These are phyloP conservation scores for Talaromyces sp. DNA, from an alignment of 2,329 filamentous ascomycete genomes.

Conservation along the genomic window DNA sequence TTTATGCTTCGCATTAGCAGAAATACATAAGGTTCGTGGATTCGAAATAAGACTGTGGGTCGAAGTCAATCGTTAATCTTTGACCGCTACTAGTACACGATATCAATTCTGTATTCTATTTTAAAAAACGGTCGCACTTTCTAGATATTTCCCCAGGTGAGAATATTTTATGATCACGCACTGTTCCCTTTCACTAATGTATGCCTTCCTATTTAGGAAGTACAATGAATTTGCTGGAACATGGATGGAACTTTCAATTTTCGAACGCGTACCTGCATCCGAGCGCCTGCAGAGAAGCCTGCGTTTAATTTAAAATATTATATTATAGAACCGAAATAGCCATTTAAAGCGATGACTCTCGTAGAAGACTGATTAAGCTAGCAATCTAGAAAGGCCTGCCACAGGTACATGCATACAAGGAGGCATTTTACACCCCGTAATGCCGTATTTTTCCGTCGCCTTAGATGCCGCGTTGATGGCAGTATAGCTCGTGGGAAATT, in stretches of 20 bases:
- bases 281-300: not conserved
- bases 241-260: not conserved
- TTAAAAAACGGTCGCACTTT: not conserved
- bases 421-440: not conserved
- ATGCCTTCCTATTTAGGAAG: not conserved
- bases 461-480: too few species aligned
- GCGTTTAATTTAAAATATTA: not conserved
- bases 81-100: not conserved
- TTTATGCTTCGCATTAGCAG: not conserved
- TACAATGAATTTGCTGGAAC: not conserved
- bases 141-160: not conserved
- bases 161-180: not conserved
- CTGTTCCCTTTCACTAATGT: not conserved
- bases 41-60: not conserved
- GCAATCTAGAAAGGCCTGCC: not conserved
- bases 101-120: not conserved
- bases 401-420: not conserved
- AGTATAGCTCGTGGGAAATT: not conserved
- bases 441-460: not conserved
- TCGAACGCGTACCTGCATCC: constrained; percentile 1
- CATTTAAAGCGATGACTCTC: not conserved
- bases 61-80: not conserved
- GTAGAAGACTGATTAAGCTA: not conserved
- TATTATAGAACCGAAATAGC: not conserved
- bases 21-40: not conserved